Percentiles rank a stretch among this genome's conserved stretches.
Conservation (phyloP, 139 green algal species). For the Protoeuglena noctilucae region DNA sequence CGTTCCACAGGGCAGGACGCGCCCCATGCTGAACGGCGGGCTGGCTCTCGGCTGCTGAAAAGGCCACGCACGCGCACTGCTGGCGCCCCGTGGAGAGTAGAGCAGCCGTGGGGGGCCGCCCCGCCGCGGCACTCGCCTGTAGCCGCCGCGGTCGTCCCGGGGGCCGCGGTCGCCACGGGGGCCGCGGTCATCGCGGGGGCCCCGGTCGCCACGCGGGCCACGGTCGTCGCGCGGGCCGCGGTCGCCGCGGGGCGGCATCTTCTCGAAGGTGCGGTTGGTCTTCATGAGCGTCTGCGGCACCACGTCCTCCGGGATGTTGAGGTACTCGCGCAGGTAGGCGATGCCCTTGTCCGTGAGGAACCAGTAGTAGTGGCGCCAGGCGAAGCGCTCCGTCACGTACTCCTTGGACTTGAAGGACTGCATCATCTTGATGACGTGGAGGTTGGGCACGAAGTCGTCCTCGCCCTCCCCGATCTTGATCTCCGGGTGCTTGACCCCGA, state of each 20-base stretch:
- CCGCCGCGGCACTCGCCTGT: not conserved
- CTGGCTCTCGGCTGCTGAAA: too few relatives aligned
- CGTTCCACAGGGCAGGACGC: too few relatives aligned
- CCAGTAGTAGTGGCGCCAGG: slow-evolving; percentile 99
- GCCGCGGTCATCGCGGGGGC: not conserved
- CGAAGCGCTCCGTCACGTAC: slow-evolving; percentile 88
- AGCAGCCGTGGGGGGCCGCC: not conserved
- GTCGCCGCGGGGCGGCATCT: not conserved
- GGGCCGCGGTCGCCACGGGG: not conserved
- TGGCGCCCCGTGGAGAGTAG: too few relatives aligned
- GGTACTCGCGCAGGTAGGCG: slow-evolving; percentile 93
- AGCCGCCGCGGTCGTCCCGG: slow-evolving; percentile 7
- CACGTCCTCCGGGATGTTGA: slow-evolving; percentile 87
- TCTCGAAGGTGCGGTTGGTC: not conserved
- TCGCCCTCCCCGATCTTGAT: slow-evolving; percentile 15
- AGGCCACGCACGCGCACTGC: too few relatives aligned
- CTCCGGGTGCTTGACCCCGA: slow-evolving; percentile 89
- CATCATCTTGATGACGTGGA: slow-evolving; percentile 96
- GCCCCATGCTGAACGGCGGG: too few relatives aligned
- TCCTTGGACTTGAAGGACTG: slow-evolving; percentile 91
- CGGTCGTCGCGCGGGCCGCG: slow-evolving; percentile 3
- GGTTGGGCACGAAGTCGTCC: slow-evolving; percentile 69
- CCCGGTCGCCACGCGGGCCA: not conserved
- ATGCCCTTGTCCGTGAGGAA: slow-evolving; percentile 97
- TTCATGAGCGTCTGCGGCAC: slow-evolving; percentile 29